Percentiles rank a stretch among this genome's conserved stretches.
Conservation (phyloP, 768 basidiomycete species). For the Pulveroboletus sp. region DNA sequence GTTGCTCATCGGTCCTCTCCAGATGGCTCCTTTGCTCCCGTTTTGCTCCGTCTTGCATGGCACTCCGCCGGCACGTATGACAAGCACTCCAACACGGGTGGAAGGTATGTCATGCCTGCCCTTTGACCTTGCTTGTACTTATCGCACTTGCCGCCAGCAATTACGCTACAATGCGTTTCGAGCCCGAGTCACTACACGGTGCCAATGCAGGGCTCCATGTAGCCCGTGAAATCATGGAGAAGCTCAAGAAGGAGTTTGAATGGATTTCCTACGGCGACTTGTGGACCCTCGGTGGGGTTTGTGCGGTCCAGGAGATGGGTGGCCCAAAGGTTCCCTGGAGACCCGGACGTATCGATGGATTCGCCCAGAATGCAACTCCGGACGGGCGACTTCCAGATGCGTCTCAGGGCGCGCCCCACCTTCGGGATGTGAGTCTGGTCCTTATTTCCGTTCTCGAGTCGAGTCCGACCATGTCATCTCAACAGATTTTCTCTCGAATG, state of each 20-base stretch:
- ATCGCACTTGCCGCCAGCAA: constrained; percentile 50
- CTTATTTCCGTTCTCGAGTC: not conserved
- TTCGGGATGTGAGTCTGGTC: constrained; percentile 56
- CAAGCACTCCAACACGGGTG: constrained; percentile 69
- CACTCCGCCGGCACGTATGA: constrained; percentile 93
- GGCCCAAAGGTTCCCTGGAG: constrained; percentile 94
- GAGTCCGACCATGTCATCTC: not conserved
- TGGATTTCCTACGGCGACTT: constrained; percentile 97
- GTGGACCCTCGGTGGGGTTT: constrained; percentile 94
- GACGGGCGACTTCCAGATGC: constrained; percentile 91
- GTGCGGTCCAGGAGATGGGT: constrained; percentile 87
- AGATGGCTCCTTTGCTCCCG: constrained; percentile 89
- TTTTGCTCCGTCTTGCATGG: constrained; percentile 89
- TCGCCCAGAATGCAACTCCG: constrained; percentile 67
- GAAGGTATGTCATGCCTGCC: constrained; percentile 49
- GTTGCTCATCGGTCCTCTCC: constrained; percentile 1
- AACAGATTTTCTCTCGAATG: constrained; percentile 69
- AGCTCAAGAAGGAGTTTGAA: constrained; percentile 79
- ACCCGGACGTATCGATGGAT: constrained; percentile 87
- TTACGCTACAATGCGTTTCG: constrained; percentile 98
- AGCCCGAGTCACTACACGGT: constrained; percentile 77
- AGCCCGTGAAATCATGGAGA: constrained; percentile 80
- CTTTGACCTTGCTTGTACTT: not conserved
- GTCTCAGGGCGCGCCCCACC: constrained; percentile 74
- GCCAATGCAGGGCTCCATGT: constrained; percentile 81